Evolutionary conservation across 352 stramenopile species (phyloP), one percentile per base, ranked within the genome.

Genomic region (Pseudoperonospora humuli): DNA sequence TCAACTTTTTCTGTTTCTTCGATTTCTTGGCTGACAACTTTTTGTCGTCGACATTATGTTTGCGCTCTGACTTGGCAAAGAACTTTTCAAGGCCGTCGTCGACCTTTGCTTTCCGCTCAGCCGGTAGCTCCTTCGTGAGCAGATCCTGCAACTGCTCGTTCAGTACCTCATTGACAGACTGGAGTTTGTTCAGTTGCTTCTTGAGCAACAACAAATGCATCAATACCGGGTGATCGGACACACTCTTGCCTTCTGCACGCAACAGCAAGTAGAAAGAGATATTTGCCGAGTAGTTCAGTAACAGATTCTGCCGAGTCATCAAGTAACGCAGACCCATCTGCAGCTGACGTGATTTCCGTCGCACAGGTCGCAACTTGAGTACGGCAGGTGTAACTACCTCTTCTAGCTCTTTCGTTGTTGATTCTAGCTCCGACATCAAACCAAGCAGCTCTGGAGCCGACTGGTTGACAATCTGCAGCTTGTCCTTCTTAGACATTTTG

Each of bases 251-350:
- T 52, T 93, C 74, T 0, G 79, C 72, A 33, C 76, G 75, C 45
- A 88, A 50, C 29, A 91, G 52, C 56, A 93, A 46, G 56, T 93
- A 93, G 48, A 93, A 91, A 34, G 75, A 86, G 39, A 91, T 93
- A 59, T 91, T 93, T 27, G 70, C 58, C 18, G 75, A 64, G 63
- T 93, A 93, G 56, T 89, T 89, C 9, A 93, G 70, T 50, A 90
- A 58, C 39, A 93, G 45, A 27, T 87, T 87, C 61, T 90, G 74
- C 11, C 75, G 76, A 14, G 75, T 87, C 39, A 87, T 63, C 38
- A 91, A 67, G 50, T 86, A 90, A 39, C 80, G 75, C 28, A 90
- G 50, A 0, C 76, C 81, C 17, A 59, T 74, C 54, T 85, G 72
- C 54, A 67, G 77, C 18, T 64, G 58, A 5, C 62, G 66, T 4